phyloP scores from a whole-genome alignment of 208 protist species.

The Crithidia sp. region DNA sequence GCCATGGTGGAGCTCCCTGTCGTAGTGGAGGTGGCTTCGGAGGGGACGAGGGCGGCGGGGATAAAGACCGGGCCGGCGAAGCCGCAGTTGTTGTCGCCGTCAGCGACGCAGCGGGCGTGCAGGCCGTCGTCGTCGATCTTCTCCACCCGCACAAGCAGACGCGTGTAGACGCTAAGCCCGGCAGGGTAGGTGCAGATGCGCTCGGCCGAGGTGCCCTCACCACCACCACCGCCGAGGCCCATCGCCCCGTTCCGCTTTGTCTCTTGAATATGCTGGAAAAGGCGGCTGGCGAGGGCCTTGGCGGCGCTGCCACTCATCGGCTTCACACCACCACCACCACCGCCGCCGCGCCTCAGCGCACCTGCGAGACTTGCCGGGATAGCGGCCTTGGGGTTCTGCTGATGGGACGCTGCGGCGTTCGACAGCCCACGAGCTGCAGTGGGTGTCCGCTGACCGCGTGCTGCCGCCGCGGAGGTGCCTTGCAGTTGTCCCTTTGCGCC shows the following conservation, averaged over 20 bases:
- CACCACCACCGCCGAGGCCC: background rate
- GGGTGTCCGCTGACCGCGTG: constrained; percentile 20
- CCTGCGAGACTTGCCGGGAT: background rate
- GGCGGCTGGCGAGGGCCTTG: constrained; percentile 50
- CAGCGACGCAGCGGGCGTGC: constrained; percentile 44
- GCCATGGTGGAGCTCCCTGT: background rate
- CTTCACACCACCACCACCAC: background rate
- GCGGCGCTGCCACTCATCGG: constrained; percentile 15
- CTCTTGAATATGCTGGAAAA: constrained; percentile 57
- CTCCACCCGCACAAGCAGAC: constrained; percentile 65
- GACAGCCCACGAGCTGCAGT: constrained; percentile 23
- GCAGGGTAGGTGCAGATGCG: constrained; percentile 54
- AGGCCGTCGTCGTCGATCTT: constrained; percentile 66
- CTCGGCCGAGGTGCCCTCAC: constrained; percentile 31
- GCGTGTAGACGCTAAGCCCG: constrained; percentile 49
- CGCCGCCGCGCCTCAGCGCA: background rate
- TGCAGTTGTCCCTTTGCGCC: constrained; percentile 23
- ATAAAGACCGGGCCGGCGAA: constrained; percentile 51
- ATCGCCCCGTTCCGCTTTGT: constrained; percentile 21
- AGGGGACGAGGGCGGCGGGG: constrained; percentile 62
- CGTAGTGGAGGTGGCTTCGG: constrained; percentile 11
- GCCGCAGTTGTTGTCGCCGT: constrained; percentile 34
- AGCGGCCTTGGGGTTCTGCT: background rate
- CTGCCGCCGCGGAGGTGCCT: constrained; percentile 2
- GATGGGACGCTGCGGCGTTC: constrained; percentile 6